Evolutionary conservation across 1,284 basidiomycete species (phyloP).

Genomic region (Exsudoporus floridanus): DNA sequence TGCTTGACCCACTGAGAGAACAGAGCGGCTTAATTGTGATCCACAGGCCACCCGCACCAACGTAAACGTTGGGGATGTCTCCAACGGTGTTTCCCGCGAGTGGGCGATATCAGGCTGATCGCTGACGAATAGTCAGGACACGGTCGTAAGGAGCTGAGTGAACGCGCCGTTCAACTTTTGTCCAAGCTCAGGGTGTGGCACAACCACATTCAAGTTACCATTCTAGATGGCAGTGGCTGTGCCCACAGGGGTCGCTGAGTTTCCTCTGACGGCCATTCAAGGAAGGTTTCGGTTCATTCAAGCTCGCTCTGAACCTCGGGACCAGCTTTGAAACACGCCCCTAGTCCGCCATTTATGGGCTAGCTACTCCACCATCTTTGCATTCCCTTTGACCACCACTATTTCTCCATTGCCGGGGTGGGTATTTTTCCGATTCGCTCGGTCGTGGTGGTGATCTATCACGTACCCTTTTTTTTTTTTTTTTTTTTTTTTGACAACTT

Average conservation of each 20-base stretch:
- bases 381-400: not conserved
- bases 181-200: constrained; percentile 4
- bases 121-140: not conserved
- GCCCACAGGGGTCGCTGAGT: constrained; percentile 8
- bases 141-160: not conserved
- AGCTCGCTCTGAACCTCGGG: not conserved
- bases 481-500: constrained; percentile 4
- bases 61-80: constrained; percentile 3
- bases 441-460: constrained; percentile 2
- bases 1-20: not conserved
- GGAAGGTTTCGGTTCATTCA: not conserved
- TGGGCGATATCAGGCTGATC: not conserved
- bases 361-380: not conserved
- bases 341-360: not conserved
- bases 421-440: not conserved
- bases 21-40: not conserved
- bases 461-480: constrained; percentile 11
- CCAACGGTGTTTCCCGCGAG: constrained; percentile 6
- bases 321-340: constrained; percentile 13
- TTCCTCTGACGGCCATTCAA: too few relatives aligned
- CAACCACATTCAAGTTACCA: not conserved
- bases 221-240: constrained; percentile 20
- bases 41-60: not conserved
- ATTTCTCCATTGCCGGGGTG: not conserved
- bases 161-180: not conserved